Conservation (phyloP, 2,329 filamentous ascomycete genomes). For the Fusarium papillatum region DNA sequence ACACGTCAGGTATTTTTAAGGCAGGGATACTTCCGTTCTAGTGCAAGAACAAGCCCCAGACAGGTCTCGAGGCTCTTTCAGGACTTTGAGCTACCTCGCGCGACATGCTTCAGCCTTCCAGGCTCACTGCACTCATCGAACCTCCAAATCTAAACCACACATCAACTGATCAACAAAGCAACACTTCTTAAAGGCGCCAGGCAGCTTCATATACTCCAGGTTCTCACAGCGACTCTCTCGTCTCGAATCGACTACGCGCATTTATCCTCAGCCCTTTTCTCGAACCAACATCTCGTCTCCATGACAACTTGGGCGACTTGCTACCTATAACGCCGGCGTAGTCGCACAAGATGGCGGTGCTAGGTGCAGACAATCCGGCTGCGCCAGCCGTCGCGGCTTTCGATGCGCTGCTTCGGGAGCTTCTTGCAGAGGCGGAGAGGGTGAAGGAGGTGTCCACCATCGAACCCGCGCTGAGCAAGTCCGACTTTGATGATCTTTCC, state of each 20-base stretch:
- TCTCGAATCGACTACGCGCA: neutral
- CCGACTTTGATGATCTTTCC: conserved; percentile 69
- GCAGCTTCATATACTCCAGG: neutral
- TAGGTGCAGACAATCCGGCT: conserved; percentile 59
- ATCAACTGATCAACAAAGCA: conserved; percentile 17
- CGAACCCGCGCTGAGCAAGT: conserved; percentile 82
- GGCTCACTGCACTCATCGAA: conserved; percentile 8
- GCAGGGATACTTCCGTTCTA: conserved; percentile 19
- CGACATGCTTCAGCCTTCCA: conserved; percentile 42
- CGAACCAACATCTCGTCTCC: neutral
- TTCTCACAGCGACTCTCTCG: neutral
- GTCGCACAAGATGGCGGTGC: conserved; percentile 62
- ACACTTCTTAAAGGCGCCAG: neutral
- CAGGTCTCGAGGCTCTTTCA: conserved; percentile 7
- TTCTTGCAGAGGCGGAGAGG: conserved; percentile 70
- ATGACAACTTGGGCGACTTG: conserved; percentile 29
- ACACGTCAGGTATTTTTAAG: conserved; percentile 28
- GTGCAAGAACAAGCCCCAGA: neutral
- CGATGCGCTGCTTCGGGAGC: conserved; percentile 64
- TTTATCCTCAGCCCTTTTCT: neutral
- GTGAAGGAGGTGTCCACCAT: conserved; percentile 72
- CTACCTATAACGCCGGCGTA: conserved; percentile 21
- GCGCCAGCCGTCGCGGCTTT: conserved; percentile 68
- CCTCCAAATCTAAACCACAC: conserved; percentile 18
- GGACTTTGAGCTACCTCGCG: conserved; percentile 17